Percentiles rank a stretch among this genome's conserved stretches.
Evolutionary conservation across 1,284 basidiomycete genomes (phyloP).

Genomic region (Ganoderma sp.): DNA sequence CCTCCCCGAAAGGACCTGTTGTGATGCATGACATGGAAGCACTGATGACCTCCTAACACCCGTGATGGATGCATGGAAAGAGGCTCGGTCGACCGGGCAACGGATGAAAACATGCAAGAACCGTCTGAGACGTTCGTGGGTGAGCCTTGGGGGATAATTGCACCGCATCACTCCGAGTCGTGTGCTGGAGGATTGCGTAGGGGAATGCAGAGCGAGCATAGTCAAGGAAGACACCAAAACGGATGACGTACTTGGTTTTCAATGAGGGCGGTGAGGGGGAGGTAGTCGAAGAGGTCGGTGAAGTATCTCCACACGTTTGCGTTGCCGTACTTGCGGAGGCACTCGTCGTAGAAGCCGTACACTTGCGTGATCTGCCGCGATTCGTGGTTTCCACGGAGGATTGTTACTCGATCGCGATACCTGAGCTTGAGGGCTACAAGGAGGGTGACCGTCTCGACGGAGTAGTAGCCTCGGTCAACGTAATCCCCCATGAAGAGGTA

Average conservation of each 20-base stretch:
- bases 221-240: constrained; percentile 3
- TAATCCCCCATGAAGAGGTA: constrained; percentile 99
- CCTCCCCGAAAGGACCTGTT: background rate
- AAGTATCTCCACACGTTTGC: constrained; percentile 99
- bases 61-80: background rate
- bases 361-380: constrained; percentile 99
- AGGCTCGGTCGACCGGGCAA: background rate
- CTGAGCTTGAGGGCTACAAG: constrained; percentile 97
- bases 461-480: constrained; percentile 99
- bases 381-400: constrained; percentile 98
- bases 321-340: constrained; percentile 98
- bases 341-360: constrained; percentile 99
- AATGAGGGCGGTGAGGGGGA: constrained; percentile 96
- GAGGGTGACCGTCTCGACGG: constrained; percentile 98
- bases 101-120: constrained; percentile 1
- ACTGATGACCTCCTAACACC: background rate
- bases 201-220: constrained; percentile 6
- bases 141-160: background rate
- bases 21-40: background rate
- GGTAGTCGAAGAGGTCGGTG: constrained; percentile 98
- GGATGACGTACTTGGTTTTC: constrained; percentile 89
- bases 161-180: constrained; percentile 9
- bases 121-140: constrained; percentile 10
- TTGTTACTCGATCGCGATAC: constrained; percentile 98
- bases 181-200: constrained; percentile 14